Percentiles rank a stretch among this genome's conserved stretches.
phyloP scores from a whole-genome alignment of 495 filamentous ascomycete genomes.

The Trichocladium uniseriatum region DNA sequence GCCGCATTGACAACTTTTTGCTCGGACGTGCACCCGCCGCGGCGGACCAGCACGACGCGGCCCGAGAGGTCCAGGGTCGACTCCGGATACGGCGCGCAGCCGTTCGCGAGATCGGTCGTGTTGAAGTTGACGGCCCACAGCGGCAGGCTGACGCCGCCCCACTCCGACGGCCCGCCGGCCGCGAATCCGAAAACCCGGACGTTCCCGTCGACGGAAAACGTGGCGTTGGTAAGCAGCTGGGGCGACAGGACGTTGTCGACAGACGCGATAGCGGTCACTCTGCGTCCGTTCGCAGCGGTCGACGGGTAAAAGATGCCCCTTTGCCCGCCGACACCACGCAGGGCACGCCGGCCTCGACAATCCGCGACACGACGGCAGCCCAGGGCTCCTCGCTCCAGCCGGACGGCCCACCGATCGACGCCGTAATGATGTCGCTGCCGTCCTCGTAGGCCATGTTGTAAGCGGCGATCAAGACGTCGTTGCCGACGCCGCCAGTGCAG shows the following conservation, averaged over 20 bases:
- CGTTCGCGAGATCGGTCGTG: slow-evolving; percentile 37
- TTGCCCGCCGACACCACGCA: slow-evolving; percentile 49
- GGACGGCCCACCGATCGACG: slow-evolving; percentile 46
- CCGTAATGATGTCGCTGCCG: slow-evolving; percentile 51
- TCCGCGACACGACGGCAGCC: slow-evolving; percentile 44
- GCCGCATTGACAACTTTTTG: slow-evolving; percentile 42
- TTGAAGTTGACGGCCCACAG: slow-evolving; percentile 44
- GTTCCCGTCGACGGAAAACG: slow-evolving; percentile 25
- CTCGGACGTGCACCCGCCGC: slow-evolving; percentile 42
- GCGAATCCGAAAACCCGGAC: slow-evolving; percentile 30
- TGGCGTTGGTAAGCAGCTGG: slow-evolving; percentile 30
- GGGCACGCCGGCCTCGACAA: slow-evolving; percentile 47
- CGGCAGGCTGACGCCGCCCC: slow-evolving; percentile 33
- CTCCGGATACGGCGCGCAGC: slow-evolving; percentile 36
- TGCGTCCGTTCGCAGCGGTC: slow-evolving; percentile 43
- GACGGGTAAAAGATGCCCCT: slow-evolving; percentile 46
- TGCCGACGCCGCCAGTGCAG: slow-evolving; percentile 36
- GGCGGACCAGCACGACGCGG: slow-evolving; percentile 46
- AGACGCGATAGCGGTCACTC: slow-evolving; percentile 44
- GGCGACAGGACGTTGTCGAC: slow-evolving; percentile 40
- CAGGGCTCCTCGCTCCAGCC: slow-evolving; percentile 50
- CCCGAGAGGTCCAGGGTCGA: slow-evolving; percentile 42
- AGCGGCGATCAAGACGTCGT: slow-evolving; percentile 48
- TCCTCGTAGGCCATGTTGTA: slow-evolving; percentile 49
- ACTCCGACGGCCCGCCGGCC: slow-evolving; percentile 29